Conservation (phyloP, 163 green algal species). For the Volvox carteri region DNA sequence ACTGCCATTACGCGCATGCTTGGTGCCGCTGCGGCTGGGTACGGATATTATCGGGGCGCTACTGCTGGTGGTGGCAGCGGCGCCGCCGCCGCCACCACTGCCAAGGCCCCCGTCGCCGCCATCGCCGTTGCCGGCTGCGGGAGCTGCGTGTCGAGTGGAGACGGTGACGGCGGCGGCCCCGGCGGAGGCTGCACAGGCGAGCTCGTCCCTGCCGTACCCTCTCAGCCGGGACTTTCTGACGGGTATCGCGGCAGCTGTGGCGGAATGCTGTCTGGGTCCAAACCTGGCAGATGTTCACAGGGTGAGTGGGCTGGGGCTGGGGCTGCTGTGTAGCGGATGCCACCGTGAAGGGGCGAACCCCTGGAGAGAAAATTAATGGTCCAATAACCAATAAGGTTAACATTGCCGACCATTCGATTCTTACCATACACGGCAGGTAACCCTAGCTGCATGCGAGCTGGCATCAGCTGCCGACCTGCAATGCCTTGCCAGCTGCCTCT, state of each 20-base stretch:
- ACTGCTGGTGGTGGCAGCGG: background rate
- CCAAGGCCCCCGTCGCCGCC: background rate
- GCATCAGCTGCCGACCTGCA: background rate
- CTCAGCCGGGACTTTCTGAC: background rate
- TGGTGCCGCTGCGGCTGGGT: slow-evolving; percentile 26
- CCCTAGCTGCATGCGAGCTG: background rate
- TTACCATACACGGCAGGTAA: slow-evolving; percentile 15
- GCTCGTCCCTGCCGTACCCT: no score
- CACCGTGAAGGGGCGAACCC: no score
- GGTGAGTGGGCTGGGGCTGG: slow-evolving; percentile 9
- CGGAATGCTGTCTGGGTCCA: slow-evolving; percentile 36
- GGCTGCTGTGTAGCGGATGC: no score
- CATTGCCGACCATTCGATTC: no score
- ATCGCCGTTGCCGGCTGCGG: background rate
- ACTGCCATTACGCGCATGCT: background rate
- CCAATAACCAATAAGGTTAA: no score
- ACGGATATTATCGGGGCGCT: background rate
- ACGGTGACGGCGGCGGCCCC: background rate
- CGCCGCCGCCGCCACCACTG: background rate
- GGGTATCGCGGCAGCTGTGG: background rate
- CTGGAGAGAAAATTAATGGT: no score
- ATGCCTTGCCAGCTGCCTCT: slow-evolving; percentile 5
- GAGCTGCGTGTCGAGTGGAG: background rate
- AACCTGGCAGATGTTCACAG: background rate
- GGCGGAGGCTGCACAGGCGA: background rate